Percentiles rank a stretch among this genome's conserved stretches.
phyloP scores from a whole-genome alignment of 2,329 filamentous ascomycete genomes.

The Aspergillus glaucus region DNA sequence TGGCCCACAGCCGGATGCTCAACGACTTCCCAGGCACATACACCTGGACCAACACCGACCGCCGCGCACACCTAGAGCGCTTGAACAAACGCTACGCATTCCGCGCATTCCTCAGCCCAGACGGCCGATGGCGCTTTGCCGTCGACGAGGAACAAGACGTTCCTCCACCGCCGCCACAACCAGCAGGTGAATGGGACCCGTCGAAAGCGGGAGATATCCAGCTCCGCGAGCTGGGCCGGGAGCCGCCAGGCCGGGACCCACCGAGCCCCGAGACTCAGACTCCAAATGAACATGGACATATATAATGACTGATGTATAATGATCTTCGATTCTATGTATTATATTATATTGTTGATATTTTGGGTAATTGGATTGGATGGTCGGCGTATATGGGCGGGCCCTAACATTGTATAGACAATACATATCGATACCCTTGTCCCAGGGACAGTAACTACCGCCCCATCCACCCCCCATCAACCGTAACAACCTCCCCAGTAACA shows the following conservation, averaged over 20 bases:
- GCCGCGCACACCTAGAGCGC: slow-evolving; percentile 18
- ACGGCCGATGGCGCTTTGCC: slow-evolving; percentile 26
- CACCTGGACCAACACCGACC: slow-evolving; percentile 21
- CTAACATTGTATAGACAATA: no score
- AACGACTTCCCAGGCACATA: slow-evolving; percentile 25
- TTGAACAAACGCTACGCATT: slow-evolving; percentile 28
- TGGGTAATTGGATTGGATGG: neutral
- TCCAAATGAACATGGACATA: neutral
- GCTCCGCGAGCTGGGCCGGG: slow-evolving; percentile 1
- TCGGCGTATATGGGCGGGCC: neutral
- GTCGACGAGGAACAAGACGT: slow-evolving; percentile 25
- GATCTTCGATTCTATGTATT: neutral
- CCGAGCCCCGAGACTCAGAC: no score
- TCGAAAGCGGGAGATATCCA: slow-evolving; percentile 3
- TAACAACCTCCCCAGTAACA: slow-evolving; percentile 72
- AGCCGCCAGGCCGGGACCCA: neutral
- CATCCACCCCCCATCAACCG: slow-evolving; percentile 92
- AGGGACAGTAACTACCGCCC: slow-evolving; percentile 52
- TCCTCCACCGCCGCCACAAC: neutral
- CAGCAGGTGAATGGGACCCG: neutral
- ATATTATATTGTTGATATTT: neutral
- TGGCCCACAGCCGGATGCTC: slow-evolving; percentile 29
- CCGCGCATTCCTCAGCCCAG: slow-evolving; percentile 23
- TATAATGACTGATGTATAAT: neutral
- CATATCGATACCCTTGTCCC: neutral